Percentiles rank a stretch among this genome's conserved stretches.
phyloP scores from a whole-genome alignment of 441 rosid genomes.

The Cnidoscolus chayamansa region DNA sequence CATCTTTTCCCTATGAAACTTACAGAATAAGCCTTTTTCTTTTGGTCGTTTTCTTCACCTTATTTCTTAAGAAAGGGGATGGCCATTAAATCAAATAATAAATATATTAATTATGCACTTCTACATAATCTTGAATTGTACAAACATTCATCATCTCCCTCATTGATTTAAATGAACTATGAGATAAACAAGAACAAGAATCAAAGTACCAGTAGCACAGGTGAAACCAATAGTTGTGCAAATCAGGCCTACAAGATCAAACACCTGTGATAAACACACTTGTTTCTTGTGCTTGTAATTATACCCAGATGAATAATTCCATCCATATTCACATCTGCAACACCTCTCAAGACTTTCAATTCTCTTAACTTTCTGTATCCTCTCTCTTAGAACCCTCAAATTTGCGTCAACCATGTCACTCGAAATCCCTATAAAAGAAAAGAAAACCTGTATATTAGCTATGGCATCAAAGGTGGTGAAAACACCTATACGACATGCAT shows the following conservation, averaged over 20 bases:
- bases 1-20: background rate
- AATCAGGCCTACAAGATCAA: slow-evolving; percentile 30
- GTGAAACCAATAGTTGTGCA: slow-evolving; percentile 32
- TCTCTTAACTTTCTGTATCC: slow-evolving; percentile 36
- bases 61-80: background rate
- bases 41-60: background rate
- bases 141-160: background rate
- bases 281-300: slow-evolving; percentile 22
- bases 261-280: slow-evolving; percentile 16
- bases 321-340: slow-evolving; percentile 38
- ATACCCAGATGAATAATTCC: slow-evolving; percentile 37
- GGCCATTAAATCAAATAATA: background rate
- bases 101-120: too few species aligned
- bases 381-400: slow-evolving; percentile 35
- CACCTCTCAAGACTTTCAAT: slow-evolving; percentile 47
- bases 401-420: slow-evolving; percentile 32
- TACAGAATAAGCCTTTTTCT: background rate
- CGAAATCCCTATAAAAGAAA: slow-evolving; percentile 22
- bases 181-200: slow-evolving; percentile 36
- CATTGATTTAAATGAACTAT: slow-evolving; percentile 28
- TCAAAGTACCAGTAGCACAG: slow-evolving; percentile 26
- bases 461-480: too few species aligned
- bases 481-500: too few species aligned
- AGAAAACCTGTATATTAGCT: too few species aligned
- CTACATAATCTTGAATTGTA: background rate